Evolutionary conservation across 371 early-diverging fungal genomes (phyloP).

Genomic region (Rhizopus arrhizus): DNA sequence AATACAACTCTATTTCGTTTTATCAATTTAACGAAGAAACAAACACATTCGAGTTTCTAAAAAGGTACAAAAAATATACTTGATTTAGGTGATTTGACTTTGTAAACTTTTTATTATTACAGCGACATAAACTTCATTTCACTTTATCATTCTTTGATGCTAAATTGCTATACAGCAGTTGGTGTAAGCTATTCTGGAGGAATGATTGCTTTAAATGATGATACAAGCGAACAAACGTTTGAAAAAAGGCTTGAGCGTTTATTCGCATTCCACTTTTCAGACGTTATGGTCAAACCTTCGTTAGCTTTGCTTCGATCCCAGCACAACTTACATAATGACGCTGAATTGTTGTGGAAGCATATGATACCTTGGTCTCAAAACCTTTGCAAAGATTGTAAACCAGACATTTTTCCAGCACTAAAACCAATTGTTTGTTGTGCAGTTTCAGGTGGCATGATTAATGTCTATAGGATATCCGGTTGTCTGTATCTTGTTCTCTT

Average conservation of each 20-base stretch:
- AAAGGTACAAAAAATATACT: conserved; percentile 30
- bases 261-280: conserved; percentile 43
- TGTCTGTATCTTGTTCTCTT: conserved; percentile 18
- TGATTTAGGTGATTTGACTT: neutral
- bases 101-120: neutral
- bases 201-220: conserved; percentile 33
- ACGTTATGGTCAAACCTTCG: conserved; percentile 33
- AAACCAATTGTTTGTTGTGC: conserved; percentile 39
- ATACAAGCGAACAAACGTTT: conserved; percentile 30
- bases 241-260: conserved; percentile 26
- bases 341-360: conserved; percentile 5
- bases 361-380: conserved; percentile 29
- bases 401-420: neutral
- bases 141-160: conserved; percentile 31
- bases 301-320: conserved; percentile 25
- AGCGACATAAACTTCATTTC: conserved; percentile 38
- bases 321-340: conserved; percentile 4
- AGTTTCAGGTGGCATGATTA: conserved; percentile 36
- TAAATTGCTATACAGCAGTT: conserved; percentile 27
- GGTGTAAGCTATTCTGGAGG: conserved; percentile 37
- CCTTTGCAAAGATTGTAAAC: neutral
- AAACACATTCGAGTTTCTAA: conserved; percentile 27
- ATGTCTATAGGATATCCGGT: conserved; percentile 28
- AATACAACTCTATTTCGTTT: conserved; percentile 39
- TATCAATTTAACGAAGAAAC: conserved; percentile 29